Evolutionary conservation across 2,329 filamentous ascomycete species (phyloP), one percentile per base, ranked within the genome.

Genomic region (Dissoconium aciculare): DNA sequence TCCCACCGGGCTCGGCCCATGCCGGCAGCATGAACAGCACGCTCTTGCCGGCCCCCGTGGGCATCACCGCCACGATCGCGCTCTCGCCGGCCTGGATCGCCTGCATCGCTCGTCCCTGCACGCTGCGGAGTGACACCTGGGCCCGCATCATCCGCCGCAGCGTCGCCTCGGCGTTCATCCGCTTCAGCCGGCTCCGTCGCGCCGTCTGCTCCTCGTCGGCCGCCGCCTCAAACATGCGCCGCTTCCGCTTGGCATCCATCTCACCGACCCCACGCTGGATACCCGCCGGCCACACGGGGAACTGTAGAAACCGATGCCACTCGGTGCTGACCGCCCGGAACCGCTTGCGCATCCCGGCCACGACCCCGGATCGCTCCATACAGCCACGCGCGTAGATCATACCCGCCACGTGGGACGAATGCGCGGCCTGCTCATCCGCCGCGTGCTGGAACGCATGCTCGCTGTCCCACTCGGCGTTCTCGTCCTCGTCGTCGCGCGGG

Each of bases 1-100:
- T 28, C 10, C 28, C 11, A 8, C 27, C 25, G 21, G 31, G 13
- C 9, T 17, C 15, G n/a, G 31, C 29, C 32, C 24, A 43, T n/a
- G 35, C 40, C 27, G 37, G 46, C 33, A 50, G 37, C 34, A 49
- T 50, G 25, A 51, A 51, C 17, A 49, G 36, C 13, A 51, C 26
- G 27, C 44, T 49, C 38, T 50, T 50, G 4, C 47, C 39, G 11
- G 35, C 42, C 15, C 47, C 37, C 5, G 33, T 50, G 10, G 27
- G 41, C 28, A 51, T 46, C 14, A 49, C 34, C n/a, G n/a, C n/a
- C n/a, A n/a, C 21, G 23, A 26, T 32, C 5, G 6, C 19, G 17
- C 30, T 27, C 11, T 32, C 21, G 5, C 30, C 30, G 9, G 30
- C n/a, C n/a, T n/a, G n/a, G n/a, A 34, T 31, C 5, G 32, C 32